Evolutionary conservation across 495 filamentous ascomycete genomes (phyloP), one percentile per base, ranked within the genome.

Genomic region (Trichocladium antarcticum): DNA sequence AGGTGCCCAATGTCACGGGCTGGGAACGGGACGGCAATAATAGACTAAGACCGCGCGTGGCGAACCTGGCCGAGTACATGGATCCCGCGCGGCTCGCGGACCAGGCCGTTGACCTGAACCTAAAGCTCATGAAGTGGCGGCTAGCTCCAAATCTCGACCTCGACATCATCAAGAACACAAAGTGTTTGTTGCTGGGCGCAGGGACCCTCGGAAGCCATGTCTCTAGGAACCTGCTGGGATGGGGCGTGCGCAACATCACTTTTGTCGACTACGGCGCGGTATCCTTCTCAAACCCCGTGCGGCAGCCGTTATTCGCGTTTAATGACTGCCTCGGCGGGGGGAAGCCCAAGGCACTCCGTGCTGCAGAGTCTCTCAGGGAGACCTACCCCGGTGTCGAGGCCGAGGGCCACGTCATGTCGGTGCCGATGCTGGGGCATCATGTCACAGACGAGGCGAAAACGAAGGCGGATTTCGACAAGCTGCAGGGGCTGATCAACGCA

Each of bases 91-190:
- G 79, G 53, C 73, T 97, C 20, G 92, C 92, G 19, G 89, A 96
- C 54, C 88, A 95, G 64, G 85, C 89, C n/a, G 92, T 96, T 9
- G 92, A 98, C 59, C 78, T 98, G 41, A 98, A 98, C 58, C 74
- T 96, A 50, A 97, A 96, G 67, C 75, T 98, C 45, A 98, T 98
- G 79, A 96, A 95, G 70, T 98, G 92, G 92, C 81, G 92, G 21
- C 85, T 98, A 47, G 86, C 89, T 16, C 92, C 92, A 6, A 79
- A 79, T 37, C 71, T 98, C 19, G 76, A 97, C 61, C 80, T 98
- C 11, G 87, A 94, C 10, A 80, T 75, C 42, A 85, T 97, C 58
- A 96, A 95, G 62, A 75, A 82, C 37, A 90, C 92, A 6, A 95
- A 81, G 55, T 98, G 92, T 59, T 78, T 98, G 36, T 69, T 98